Base-by-base conservation (phyloP, 306 rosid species). In the Lathyrus tuberosus region DNA sequence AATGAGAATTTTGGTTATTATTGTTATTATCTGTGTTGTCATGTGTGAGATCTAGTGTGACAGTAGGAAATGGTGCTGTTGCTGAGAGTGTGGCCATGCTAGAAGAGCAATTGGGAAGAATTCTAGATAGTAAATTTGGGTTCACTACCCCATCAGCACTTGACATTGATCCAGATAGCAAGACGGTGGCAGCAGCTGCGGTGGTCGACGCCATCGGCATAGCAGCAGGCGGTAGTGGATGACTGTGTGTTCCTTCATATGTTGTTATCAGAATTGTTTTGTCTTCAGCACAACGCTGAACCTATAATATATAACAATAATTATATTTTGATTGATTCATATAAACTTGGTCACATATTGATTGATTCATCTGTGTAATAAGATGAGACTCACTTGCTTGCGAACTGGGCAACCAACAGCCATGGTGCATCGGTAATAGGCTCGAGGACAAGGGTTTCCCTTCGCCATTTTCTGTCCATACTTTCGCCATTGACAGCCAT, bases 381-480 rank as follows among this genome's bases (percentile, higher is more conserved):
- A 13, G 14, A 6, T 2, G 37, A 56, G 38, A 56, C 90, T 43
- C 79, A 93, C 98, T 79, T 95, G 99, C 82, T 95, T 95, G 69
- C 99, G 96, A 72, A 95, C 99, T 1, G 99, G 99, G 64, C 99
- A 95, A 51, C 92, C 96, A 14, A 84, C 84, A 0, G 95, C 91
- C 97, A 95, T 91, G 5, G 97, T 95, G 72, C 99, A 95, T 10
- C 97, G 76, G 66, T 91, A 95, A 82, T 95, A 95, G 0, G 96
- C 99, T 16, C 99, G 87, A 40, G 99, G 99, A 65, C 99, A 95
- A 1, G 99, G 99, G 53, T 95, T 95, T 76, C 96, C 97, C 46
- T 95, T 95, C 0, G 99, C 99, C 95, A 91, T 95, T 62, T 95
- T 95, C 46, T 95, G 99, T 11, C 99, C 99, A 38, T 95, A 95